Base-by-base conservation (phyloP, 176 grass and related monocot genomes). In the Olyra latifolia region DNA sequence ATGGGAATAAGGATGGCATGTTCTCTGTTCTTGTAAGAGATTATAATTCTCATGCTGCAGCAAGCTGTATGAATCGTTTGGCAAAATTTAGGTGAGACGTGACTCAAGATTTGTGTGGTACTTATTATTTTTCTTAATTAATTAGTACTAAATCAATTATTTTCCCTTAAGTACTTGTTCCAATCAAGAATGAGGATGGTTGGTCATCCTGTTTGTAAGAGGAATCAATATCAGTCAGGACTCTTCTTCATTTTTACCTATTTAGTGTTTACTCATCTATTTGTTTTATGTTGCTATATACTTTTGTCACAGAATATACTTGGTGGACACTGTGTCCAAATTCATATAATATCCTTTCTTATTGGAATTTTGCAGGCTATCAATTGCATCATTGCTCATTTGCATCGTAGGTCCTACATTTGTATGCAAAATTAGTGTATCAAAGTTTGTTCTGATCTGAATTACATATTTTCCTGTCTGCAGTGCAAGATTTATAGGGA, bases 41-140 rank as follows among this genome's bases (percentile, higher is more conserved):
- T 82, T 98, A 98, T 79, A 98, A 98, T 94, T 91, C 95, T 53
- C 95, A 98, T n/a, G 95, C 95, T 85, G 92, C 92, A 80, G 95
- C 95, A 62, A 98, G 95, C 77, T 98, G 92, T 89, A 98, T 98
- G 95, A 98, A 98, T 73, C 92, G 95, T 58, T 76, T 98, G 72
- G 95, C 95, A 62, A 98, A 98, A 88, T 90, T 98, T 73, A 98
- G 95, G 95, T 94, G 80, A 81, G 79, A 57, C 14, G 61, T 4
- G 8, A 72, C 75, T 32, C 44, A 79, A 20, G 32, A 59, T 77
- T 49, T 82, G 47, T 58, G 23, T 27, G 58, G 60, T 83, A 15
- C 22, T 49, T 38, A 39, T 41, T 38, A 65, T 57, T 65, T 72
- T 67, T 63, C 59, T 52, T 67, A 61, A 48, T 22, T 67, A 57